Percentiles rank a stretch among this genome's conserved stretches.
Conservation (phyloP, 495 filamentous ascomycete genomes). For the Extremus antarcticus region DNA sequence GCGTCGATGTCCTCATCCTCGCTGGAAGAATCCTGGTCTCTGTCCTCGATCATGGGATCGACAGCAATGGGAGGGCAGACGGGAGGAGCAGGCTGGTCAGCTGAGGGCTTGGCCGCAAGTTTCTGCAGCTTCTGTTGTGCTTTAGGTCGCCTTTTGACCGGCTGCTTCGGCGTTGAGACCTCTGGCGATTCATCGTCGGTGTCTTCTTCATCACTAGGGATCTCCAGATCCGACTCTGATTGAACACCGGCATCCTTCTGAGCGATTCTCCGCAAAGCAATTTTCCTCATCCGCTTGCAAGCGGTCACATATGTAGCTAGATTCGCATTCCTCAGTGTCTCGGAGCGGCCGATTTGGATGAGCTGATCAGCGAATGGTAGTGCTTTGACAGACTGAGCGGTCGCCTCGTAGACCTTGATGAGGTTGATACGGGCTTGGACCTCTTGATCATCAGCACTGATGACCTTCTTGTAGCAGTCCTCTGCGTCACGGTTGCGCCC, state of each 20-base stretch:
- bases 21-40: no score
- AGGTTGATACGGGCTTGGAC: constrained; percentile 64
- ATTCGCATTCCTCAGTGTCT: constrained; percentile 11
- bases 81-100: neutral
- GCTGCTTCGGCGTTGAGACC: neutral
- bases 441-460: constrained; percentile 55
- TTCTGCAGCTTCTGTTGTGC: neutral
- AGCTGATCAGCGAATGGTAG: constrained; percentile 63
- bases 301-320: neutral
- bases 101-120: neutral
- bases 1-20: neutral
- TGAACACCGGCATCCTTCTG: neutral
- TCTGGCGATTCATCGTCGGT: neutral
- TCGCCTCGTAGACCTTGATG: constrained; percentile 67
- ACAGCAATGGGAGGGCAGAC: no score
- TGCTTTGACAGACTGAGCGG: constrained; percentile 58
- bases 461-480: constrained; percentile 58
- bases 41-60: no score
- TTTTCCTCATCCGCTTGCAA: neutral
- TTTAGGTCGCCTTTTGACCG: neutral
- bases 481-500: constrained; percentile 57
- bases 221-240: neutral
- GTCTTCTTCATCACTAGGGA: neutral
- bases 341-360: constrained; percentile 37
- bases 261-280: neutral